Percentiles rank a stretch among this genome's conserved stretches.
phyloP scores from a whole-genome alignment of 495 filamentous ascomycete genomes.

The Baudoinia panamericana region DNA sequence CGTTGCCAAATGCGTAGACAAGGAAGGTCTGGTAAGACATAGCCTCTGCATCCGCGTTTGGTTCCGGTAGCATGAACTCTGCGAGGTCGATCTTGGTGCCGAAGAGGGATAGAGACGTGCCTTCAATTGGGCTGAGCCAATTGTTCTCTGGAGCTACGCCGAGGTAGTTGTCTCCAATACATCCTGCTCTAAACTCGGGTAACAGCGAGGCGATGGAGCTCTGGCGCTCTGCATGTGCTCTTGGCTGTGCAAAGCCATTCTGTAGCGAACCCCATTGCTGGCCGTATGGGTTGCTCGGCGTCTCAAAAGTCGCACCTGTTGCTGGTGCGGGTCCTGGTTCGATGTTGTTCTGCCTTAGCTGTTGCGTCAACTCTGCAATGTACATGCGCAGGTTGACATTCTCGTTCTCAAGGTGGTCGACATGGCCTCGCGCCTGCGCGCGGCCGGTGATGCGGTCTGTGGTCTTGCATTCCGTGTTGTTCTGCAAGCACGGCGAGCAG shows the following conservation, averaged over 20 bases:
- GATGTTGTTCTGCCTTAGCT: slow-evolving; percentile 26
- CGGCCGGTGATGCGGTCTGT: slow-evolving; percentile 81
- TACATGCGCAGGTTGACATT: slow-evolving; percentile 23
- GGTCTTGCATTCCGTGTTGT: slow-evolving; percentile 58
- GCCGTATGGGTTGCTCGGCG: neutral
- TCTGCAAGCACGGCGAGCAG: slow-evolving; percentile 61
- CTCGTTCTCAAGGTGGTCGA: slow-evolving; percentile 43
- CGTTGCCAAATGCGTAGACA: slow-evolving; percentile 35
- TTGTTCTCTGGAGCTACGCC: slow-evolving; percentile 55
- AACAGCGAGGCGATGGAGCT: slow-evolving; percentile 12
- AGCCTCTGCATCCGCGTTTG: slow-evolving; percentile 49
- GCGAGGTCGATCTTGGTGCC: slow-evolving; percentile 66
- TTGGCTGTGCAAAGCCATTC: too few species aligned
- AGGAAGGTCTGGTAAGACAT: slow-evolving; percentile 56
- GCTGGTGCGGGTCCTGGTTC: slow-evolving; percentile 19
- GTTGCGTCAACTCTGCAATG: slow-evolving; percentile 26
- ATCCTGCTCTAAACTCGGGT: slow-evolving; percentile 40
- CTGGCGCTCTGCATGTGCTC: slow-evolving; percentile 4
- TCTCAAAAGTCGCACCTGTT: too few species aligned
- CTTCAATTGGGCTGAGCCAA: slow-evolving; percentile 58
- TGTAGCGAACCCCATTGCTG: neutral
- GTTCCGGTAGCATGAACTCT: slow-evolving; percentile 50
- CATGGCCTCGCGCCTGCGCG: slow-evolving; percentile 61
- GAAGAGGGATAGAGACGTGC: slow-evolving; percentile 57
- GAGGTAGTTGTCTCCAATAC: slow-evolving; percentile 54